A percentile compares a stretch with the other conserved stretches of the same genome.
Conservation (phyloP, 2,329 filamentous ascomycete species). For the Epichloe scottii region DNA sequence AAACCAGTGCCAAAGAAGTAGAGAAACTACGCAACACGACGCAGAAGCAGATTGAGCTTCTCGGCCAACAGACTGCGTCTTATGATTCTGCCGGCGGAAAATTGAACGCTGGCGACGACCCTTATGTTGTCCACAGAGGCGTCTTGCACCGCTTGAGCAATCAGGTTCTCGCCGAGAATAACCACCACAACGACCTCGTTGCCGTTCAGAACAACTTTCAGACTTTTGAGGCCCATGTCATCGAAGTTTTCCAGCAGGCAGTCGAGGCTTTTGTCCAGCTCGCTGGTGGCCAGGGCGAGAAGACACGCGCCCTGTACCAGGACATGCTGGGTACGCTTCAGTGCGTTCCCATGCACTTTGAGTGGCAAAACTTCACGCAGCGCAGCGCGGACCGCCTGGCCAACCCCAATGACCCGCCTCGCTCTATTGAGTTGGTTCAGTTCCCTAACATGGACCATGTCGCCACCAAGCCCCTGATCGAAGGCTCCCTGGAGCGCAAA, state of each 20-base stretch:
- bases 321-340: conserved; percentile 72
- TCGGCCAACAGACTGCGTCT: conserved; percentile 71
- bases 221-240: conserved; percentile 74
- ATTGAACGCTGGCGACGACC: conserved; percentile 63
- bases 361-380: conserved; percentile 76
- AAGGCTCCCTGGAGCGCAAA: conserved; percentile 83
- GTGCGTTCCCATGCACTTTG: conserved; percentile 70
- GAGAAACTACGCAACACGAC: conserved; percentile 77
- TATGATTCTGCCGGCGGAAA: conserved; percentile 67
- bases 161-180: conserved; percentile 92
- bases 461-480: conserved; percentile 70
- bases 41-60: conserved; percentile 91
- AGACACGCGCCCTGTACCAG: conserved; percentile 65
- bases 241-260: conserved; percentile 70
- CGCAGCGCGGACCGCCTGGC: conserved; percentile 63
- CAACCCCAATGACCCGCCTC: conserved; percentile 61
- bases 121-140: conserved; percentile 74
- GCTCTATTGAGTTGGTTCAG: conserved; percentile 57
- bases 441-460: conserved; percentile 86
- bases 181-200: conserved; percentile 82
- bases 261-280: conserved; percentile 76
- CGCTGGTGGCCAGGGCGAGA: conserved; percentile 68
- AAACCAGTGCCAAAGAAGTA: conserved; percentile 79
- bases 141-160: conserved; percentile 75
- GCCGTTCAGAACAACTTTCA: conserved; percentile 84